These are phyloP conservation scores for Cymbopogon flexuosus DNA, from an alignment of 202 grass and related monocot species.

Conservation along the genomic window DNA sequence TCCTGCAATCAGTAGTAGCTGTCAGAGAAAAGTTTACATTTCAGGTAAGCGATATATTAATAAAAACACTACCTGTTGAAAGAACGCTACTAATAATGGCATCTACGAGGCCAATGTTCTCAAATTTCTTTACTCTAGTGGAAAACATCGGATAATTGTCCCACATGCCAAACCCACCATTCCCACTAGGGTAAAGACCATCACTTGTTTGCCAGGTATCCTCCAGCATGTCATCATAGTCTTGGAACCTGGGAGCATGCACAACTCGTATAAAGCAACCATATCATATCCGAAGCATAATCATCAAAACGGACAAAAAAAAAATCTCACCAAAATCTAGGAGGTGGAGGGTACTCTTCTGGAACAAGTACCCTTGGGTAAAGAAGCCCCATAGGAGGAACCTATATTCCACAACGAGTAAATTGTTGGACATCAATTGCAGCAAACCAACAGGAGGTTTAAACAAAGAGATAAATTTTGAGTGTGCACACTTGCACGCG, in stretches of 20 bases:
- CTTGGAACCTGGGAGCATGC: slow-evolving; percentile 64
- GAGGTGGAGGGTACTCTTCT: slow-evolving; percentile 81
- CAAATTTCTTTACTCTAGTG: slow-evolving; percentile 77
- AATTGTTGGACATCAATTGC: background rate
- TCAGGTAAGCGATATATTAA: slow-evolving; percentile 10
- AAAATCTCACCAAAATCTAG: slow-evolving; percentile 72
- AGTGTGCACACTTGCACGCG: background rate
- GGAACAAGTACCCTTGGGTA: slow-evolving; percentile 81
- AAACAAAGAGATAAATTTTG: background rate
- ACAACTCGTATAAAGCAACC: slow-evolving; percentile 23
- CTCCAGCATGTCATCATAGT: slow-evolving; percentile 97
- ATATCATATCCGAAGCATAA: background rate
- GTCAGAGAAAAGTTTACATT: slow-evolving; percentile 28
- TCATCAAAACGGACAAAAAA: background rate
- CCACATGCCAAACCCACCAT: slow-evolving; percentile 71
- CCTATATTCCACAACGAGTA: slow-evolving; percentile 46
- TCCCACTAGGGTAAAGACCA: slow-evolving; percentile 51
- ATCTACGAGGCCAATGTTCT: slow-evolving; percentile 75
- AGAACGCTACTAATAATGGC: slow-evolving; percentile 87
- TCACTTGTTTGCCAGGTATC: slow-evolving; percentile 75
- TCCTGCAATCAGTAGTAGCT: slow-evolving; percentile 40
- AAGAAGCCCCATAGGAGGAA: slow-evolving; percentile 96
- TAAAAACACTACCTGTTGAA: slow-evolving; percentile 68
- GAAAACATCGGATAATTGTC: slow-evolving; percentile 76
- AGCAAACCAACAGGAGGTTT: background rate